A percentile compares a stretch with the other conserved stretches of the same genome.
These are phyloP conservation scores for Heterobasidion parviporum DNA, from an alignment of 1,284 basidiomycete genomes.

Conservation along the genomic window DNA sequence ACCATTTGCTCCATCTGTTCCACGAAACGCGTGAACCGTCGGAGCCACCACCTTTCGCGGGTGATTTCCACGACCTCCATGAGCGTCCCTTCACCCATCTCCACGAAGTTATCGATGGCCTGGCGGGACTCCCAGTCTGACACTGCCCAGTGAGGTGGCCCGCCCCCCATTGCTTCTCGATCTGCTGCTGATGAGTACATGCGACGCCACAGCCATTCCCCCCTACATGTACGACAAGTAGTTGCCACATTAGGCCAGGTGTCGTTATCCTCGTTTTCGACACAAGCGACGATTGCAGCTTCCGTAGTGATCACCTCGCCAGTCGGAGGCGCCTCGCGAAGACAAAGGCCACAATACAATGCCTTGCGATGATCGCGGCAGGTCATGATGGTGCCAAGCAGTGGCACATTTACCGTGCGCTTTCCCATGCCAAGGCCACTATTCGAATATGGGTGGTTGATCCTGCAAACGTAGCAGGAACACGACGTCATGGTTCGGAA, in stretches of 20 bases:
- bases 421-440: constrained; percentile 43
- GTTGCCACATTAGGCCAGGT: constrained; percentile 55
- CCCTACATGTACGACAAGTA: constrained; percentile 57
- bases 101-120: constrained; percentile 55
- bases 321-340: constrained; percentile 43
- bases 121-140: constrained; percentile 62
- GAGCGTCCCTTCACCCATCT: constrained; percentile 63
- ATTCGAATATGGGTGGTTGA: constrained; percentile 47
- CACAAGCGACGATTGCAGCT: constrained; percentile 33
- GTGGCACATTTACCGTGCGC: constrained; percentile 29
- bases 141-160: constrained; percentile 24
- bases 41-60: constrained; percentile 63
- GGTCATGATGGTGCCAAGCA: constrained; percentile 39
- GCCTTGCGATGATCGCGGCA: constrained; percentile 57
- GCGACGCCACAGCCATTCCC: constrained; percentile 52
- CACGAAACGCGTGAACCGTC: constrained; percentile 50
- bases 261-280: constrained; percentile 65
- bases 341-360: constrained; percentile 58
- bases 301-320: constrained; percentile 32
- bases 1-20: constrained; percentile 61
- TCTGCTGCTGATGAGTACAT: constrained; percentile 39
- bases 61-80: constrained; percentile 50
- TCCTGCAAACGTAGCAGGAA: constrained; percentile 60
- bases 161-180: constrained; percentile 49
- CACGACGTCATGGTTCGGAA: constrained; percentile 31